Base-by-base conservation (phyloP, 768 basidiomycete genomes). In the Plicaturopsis crispa region DNA sequence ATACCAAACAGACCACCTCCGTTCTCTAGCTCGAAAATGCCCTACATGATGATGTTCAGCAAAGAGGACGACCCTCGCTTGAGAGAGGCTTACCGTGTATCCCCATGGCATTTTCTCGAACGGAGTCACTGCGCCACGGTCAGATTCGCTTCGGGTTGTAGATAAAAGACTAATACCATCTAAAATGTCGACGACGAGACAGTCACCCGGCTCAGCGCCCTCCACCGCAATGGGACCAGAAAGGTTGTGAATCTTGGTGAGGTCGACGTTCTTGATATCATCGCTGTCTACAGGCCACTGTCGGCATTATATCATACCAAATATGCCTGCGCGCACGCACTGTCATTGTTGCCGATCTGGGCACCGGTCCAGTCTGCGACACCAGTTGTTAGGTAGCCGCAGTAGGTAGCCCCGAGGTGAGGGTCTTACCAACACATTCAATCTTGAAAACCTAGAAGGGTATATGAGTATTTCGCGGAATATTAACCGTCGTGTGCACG, bases 51-150 rank as follows among this genome's bases (percentile, higher is more conserved):
- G 24, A n/a, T n/a, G n/a, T n/a, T n/a, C n/a, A n/a, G n/a, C n/a
- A n/a, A n/a, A n/a, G n/a, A n/a, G n/a, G n/a, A n/a, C n/a, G n/a
- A n/a, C n/a, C n/a, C n/a, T n/a, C n/a, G n/a, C n/a, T n/a, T n/a
- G n/a, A n/a, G n/a, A n/a, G n/a, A n/a, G n/a, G 46, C 65, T 31
- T 37, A 78, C 78, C 1, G 82, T 84, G 51, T 84, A 86, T 0
- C 84, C 84, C 84, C 83, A 88, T 0, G 82, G 82, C 81, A 81
- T 80, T 51, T 81, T 71, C 28, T 80, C 79, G 43, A 81, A 82
- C 6, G 79, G 75, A 24, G 60, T 64, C 36, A 81, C 81, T 82
- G 34, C 17, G 24, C 20, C 39, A n/a, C 20, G 31, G 8, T 21
- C 3, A 14, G 6, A 26, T 40, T 18, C 23, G 10, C 6, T n/a